phyloP scores from a whole-genome alignment of 257 asterid genomes.

The Echium plantagineum region DNA sequence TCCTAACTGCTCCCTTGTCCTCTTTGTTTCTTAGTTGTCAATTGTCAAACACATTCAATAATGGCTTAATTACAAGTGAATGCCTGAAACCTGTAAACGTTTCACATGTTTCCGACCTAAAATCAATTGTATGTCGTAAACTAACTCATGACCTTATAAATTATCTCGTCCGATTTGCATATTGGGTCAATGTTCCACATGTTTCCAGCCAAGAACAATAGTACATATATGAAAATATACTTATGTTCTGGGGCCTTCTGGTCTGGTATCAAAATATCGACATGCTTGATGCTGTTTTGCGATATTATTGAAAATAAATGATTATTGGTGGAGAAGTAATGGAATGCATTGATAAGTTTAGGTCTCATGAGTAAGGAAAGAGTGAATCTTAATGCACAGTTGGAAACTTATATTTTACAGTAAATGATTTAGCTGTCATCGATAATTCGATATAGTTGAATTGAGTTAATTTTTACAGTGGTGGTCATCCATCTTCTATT shows the following conservation, averaged over 20 bases:
- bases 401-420: background rate
- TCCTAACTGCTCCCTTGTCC: background rate
- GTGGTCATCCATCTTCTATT: background rate
- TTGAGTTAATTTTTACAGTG: slow-evolving; percentile 1
- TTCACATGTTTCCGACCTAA: background rate
- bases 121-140: too few species aligned
- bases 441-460: background rate
- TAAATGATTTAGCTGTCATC: slow-evolving; percentile 8
- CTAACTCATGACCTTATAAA: background rate
- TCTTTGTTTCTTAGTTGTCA: background rate
- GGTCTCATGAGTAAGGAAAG: background rate
- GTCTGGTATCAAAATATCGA: too few species aligned
- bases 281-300: background rate
- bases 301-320: background rate
- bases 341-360: background rate
- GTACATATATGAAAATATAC: too few species aligned
- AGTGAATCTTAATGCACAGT: background rate
- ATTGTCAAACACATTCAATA: background rate
- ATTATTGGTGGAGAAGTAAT: background rate
- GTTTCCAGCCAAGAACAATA: too few species aligned
- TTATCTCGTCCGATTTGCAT: background rate
- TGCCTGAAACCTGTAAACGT: background rate
- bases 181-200: too few species aligned
- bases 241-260: too few species aligned
- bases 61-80: background rate